phyloP scores from a whole-genome alignment of 2,329 filamentous ascomycete genomes.

The Fusarium sacchari region DNA sequence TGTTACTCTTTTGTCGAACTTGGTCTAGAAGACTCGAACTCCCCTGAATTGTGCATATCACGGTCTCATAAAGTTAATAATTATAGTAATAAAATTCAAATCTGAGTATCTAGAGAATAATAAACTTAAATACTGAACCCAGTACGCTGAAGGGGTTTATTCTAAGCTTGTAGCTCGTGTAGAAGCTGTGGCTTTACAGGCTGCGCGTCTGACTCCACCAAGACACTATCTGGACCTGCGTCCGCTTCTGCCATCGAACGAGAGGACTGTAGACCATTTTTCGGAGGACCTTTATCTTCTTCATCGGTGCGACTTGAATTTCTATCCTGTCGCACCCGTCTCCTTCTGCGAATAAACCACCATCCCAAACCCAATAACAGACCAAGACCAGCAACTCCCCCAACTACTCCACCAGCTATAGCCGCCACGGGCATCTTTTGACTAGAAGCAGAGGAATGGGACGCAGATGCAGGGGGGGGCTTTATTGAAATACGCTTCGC shows the following conservation, averaged over 20 bases:
- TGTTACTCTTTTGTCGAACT: too few species aligned
- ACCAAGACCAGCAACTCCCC: background rate
- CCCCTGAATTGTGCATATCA: too few species aligned
- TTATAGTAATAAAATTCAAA: too few species aligned
- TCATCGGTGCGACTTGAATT: fast-evolving
- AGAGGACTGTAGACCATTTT: background rate
- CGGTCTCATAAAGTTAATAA: background rate
- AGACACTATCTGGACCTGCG: background rate
- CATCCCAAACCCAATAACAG: background rate
- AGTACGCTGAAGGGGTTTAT: too few species aligned
- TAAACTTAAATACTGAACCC: fast-evolving
- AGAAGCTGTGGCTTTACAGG: background rate
- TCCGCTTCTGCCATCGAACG: background rate
- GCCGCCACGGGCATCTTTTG: fast-evolving
- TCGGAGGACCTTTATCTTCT: fast-evolving
- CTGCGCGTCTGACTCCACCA: background rate
- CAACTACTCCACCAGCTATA: background rate
- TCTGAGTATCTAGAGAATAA: too few species aligned
- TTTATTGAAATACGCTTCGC: background rate
- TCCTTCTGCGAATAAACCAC: fast-evolving
- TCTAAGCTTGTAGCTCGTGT: background rate
- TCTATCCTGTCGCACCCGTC: background rate
- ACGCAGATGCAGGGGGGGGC: fast-evolving
- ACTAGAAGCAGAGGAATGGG: fast-evolving
- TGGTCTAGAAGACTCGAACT: too few species aligned